Evolutionary conservation across 805 yeast genomes (phyloP), one percentile per base, ranked within the genome.

Genomic region (Suhomyces prunicola): DNA sequence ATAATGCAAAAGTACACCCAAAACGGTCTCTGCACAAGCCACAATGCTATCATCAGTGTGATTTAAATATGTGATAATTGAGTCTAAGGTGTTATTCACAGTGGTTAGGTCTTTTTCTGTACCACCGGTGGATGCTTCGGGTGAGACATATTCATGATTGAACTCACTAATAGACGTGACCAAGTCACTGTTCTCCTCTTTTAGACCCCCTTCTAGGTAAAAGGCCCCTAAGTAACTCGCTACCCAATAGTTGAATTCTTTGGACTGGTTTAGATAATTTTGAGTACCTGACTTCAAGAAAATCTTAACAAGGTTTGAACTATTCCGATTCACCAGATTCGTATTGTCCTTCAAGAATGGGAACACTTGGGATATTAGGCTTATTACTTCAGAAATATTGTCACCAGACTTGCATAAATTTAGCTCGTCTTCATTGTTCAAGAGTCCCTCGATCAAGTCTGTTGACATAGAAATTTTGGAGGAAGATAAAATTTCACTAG

Each of bases 1-100:
- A 27, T 65, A 68, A 52, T 66, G 57, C 1, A 77, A 54, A 15
- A 79, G 60, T 8, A 67, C 72, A 1, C 83, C 82, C 7, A 77
- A 41, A 5, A 77, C 60, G 4, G 73, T 55, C 40, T 80, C 82
- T 44, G 77, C 66, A 48, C 71, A 61, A 5, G 65, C 64, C 4
- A 57, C 54, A 26, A 57, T 66, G 9, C 60, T 58, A 2, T 59
- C n/a, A 35, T 65, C 51, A 0, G 59, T 56, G 1, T 48, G 33
- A 1, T 59, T 54, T 10, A 62, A 50, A 8, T 54, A 51, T 0
- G 57, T 51, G 0, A 67, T 22, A 33, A 80, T 57, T 9, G 57
- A 50, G 2, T 58, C 54, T 50, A 75, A 67, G 0, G 71, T 50
- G 6, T 60, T 51, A 53, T 72, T 65, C 33, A 77, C 17, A 10